Conservation (phyloP, 2,329 filamentous ascomycete species). For the Phaeosphaeriaceae sp. region DNA sequence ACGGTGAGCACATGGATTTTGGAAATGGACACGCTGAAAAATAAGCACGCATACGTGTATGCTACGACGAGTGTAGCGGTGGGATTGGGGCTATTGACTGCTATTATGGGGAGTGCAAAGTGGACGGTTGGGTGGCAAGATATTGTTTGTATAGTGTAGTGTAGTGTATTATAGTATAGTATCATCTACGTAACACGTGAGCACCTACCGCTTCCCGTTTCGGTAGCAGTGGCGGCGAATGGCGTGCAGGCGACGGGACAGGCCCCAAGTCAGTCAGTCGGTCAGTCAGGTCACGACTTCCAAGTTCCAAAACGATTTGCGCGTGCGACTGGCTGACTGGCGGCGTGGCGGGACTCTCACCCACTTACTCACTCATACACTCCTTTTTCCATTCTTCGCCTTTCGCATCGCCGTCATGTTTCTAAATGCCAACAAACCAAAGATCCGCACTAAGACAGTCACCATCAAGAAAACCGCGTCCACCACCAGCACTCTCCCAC, state of each 20-base stretch:
- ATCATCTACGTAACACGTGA: no score
- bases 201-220: constrained; percentile 13
- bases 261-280: no score
- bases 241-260: constrained; percentile 20
- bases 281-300: constrained; percentile 20
- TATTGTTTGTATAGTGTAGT: constrained; percentile 40
- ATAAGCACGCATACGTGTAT: constrained; percentile 71
- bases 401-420: constrained; percentile 32
- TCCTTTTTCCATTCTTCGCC: constrained; percentile 14
- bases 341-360: constrained; percentile 17
- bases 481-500: constrained; percentile 18
- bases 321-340: constrained; percentile 19
- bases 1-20: constrained; percentile 58
- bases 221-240: constrained; percentile 30
- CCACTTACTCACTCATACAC: constrained; percentile 16
- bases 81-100: constrained; percentile 66
- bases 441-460: constrained; percentile 43
- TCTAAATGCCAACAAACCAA: constrained; percentile 32
- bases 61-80: constrained; percentile 65
- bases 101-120: constrained; percentile 75
- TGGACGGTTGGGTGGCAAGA: constrained; percentile 64
- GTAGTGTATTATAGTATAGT: no score
- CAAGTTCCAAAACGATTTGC: no score
- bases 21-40: constrained; percentile 50
- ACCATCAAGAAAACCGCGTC: constrained; percentile 35